phyloP scores from a whole-genome alignment of 192 early-diverging fungal genomes.

The Backusella liffmaniae region DNA sequence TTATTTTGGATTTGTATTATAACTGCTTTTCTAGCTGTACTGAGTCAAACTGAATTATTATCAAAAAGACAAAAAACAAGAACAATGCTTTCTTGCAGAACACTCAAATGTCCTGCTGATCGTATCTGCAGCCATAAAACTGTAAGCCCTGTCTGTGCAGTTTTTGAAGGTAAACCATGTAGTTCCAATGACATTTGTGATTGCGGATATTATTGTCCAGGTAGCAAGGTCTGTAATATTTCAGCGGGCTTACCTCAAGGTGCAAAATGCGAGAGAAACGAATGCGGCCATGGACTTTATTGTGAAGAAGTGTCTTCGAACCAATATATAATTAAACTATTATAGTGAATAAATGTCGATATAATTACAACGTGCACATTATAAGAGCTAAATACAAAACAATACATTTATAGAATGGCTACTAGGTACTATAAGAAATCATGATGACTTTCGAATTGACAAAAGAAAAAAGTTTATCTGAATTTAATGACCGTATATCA shows the following conservation, averaged over 20 bases:
- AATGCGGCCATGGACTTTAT: not conserved
- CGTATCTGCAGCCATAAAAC: not conserved
- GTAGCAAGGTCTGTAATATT: not conserved
- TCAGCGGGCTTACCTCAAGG: not conserved
- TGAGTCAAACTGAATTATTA: not conserved
- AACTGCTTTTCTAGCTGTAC: not conserved
- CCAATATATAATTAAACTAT: not conserved
- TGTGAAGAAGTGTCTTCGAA: not conserved
- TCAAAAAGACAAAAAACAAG: not conserved
- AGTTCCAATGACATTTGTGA: not conserved
- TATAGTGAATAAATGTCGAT: not conserved
- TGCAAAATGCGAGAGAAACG: not conserved
- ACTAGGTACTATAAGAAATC: not conserved
- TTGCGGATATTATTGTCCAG: not conserved
- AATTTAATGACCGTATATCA: not conserved
- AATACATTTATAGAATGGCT: not conserved
- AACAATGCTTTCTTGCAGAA: not conserved
- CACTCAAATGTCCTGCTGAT: not conserved
- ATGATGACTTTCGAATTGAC: not conserved
- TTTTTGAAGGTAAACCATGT: not conserved
- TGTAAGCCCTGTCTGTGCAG: not conserved
- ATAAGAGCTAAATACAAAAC: no score
- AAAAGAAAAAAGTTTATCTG: not conserved
- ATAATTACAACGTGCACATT: no score
- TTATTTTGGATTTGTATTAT: not conserved